Evolutionary conservation across 805 yeast species (phyloP).

Genomic region (Pichia phayaonensis): DNA sequence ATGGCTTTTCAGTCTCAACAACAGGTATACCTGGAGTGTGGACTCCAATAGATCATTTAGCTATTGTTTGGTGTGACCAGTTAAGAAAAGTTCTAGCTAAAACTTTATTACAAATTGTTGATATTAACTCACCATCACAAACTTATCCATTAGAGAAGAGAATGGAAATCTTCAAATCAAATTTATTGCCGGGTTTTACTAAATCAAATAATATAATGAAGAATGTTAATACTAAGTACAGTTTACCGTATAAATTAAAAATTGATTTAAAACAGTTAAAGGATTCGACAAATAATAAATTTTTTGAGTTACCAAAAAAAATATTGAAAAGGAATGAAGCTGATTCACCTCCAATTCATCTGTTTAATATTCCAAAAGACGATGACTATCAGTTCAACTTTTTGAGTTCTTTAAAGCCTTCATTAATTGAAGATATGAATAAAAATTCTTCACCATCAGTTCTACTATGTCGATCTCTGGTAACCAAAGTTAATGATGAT

Average conservation of each 20-base stretch:
- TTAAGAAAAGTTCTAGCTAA: slow-evolving; percentile 56
- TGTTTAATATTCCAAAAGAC: slow-evolving; percentile 28
- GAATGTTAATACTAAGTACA: slow-evolving; percentile 25
- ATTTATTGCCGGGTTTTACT: slow-evolving; percentile 52
- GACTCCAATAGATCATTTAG: slow-evolving; percentile 91
- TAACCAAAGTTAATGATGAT: slow-evolving; percentile 6
- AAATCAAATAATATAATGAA: slow-evolving; percentile 11
- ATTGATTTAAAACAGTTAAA: slow-evolving; percentile 28
- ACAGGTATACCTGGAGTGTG: slow-evolving; percentile 87
- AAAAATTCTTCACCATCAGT: slow-evolving; percentile 21
- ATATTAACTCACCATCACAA: slow-evolving; percentile 37
- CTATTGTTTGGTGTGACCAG: slow-evolving; percentile 95
- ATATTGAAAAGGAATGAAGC: slow-evolving; percentile 12
- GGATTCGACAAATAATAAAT: slow-evolving; percentile 25
- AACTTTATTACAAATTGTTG: slow-evolving; percentile 53
- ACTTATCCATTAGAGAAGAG: slow-evolving; percentile 49
- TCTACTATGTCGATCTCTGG: slow-evolving; percentile 24
- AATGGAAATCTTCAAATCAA: slow-evolving; percentile 46
- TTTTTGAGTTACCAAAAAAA: slow-evolving; percentile 22
- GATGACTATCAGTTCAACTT: slow-evolving; percentile 25
- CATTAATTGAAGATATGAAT: slow-evolving; percentile 18
- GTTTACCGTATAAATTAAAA: slow-evolving; percentile 21
- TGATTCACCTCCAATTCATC: slow-evolving; percentile 26
- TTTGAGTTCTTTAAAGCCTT: slow-evolving; percentile 26
- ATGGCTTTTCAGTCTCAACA: slow-evolving; percentile 79